Conservation (phyloP, 2,329 filamentous ascomycete genomes). For the Diaporthe nobilis region DNA sequence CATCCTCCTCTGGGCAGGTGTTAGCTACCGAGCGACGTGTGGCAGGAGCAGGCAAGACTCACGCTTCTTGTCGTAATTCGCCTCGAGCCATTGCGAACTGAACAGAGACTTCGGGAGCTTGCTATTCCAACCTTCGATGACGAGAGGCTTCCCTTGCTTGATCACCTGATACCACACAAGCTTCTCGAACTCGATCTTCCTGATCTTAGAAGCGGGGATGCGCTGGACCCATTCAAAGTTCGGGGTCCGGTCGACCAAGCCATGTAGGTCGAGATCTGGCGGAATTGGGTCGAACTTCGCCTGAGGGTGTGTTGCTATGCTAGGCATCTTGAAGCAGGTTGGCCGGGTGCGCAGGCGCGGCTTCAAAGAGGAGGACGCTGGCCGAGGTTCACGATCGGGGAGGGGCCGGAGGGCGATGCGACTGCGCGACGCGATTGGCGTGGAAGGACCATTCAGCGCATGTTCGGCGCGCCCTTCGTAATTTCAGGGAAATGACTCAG, state of each 20-base stretch:
- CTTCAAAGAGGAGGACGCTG: not conserved
- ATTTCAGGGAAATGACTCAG: not conserved
- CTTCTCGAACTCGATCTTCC: slow-evolving; percentile 86
- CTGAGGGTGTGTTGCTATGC: slow-evolving; percentile 77
- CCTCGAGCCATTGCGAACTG: slow-evolving; percentile 83
- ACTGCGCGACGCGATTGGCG: slow-evolving; percentile 22
- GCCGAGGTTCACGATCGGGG: not conserved
- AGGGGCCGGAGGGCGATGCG: slow-evolving; percentile 11
- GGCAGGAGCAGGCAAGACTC: slow-evolving; percentile 49
- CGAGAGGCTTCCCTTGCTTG: slow-evolving; percentile 85
- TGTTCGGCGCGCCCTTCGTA: not conserved
- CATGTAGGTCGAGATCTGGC: slow-evolving; percentile 83
- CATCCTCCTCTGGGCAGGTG: slow-evolving; percentile 77
- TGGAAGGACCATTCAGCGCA: slow-evolving; percentile 31
- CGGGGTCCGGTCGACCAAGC: slow-evolving; percentile 80
- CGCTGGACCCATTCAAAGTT: slow-evolving; percentile 92
- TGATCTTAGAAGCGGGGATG: slow-evolving; percentile 84
- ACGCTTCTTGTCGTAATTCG: slow-evolving; percentile 85
- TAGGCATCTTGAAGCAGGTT: slow-evolving; percentile 73
- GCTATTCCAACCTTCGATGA: slow-evolving; percentile 90
- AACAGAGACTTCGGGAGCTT: slow-evolving; percentile 84
- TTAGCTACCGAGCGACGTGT: slow-evolving; percentile 43
- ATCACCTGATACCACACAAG: slow-evolving; percentile 88
- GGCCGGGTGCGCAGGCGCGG: not conserved
- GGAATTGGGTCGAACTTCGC: slow-evolving; percentile 94